Evolutionary conservation across 768 basidiomycete species (phyloP).

Genomic region (Tephrocybe rancida): DNA sequence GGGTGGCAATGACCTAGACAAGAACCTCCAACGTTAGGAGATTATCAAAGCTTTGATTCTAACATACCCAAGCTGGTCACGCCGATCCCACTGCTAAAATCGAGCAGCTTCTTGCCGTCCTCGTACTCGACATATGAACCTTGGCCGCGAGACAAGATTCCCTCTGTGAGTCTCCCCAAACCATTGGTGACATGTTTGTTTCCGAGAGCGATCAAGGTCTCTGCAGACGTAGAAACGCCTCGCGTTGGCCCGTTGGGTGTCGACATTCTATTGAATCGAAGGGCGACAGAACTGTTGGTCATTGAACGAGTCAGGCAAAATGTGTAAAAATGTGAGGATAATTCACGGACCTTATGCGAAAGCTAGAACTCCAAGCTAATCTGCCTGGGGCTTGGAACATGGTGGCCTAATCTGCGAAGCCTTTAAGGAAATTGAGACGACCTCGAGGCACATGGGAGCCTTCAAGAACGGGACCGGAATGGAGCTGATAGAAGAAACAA

Average conservation of each 20-base stretch:
- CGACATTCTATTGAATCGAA: constrained; percentile 1
- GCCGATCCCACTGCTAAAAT: constrained; percentile 89
- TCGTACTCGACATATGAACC: constrained; percentile 76
- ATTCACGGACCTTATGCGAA: neutral
- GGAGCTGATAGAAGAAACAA: neutral
- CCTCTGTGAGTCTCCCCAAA: constrained; percentile 47
- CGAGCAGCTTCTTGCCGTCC: constrained; percentile 74
- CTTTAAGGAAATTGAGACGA: neutral
- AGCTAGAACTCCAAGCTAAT: neutral
- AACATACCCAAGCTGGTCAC: constrained; percentile 77
- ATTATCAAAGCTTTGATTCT: neutral
- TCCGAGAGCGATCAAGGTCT: constrained; percentile 39
- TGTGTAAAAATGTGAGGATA: neutral
- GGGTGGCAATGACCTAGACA: constrained; percentile 83
- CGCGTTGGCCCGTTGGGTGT: constrained; percentile 4
- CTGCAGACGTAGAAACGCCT: constrained; percentile 10
- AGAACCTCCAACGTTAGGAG: neutral
- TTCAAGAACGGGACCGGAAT: neutral
- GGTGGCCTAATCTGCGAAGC: neutral
- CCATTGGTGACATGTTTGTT: constrained; percentile 49
- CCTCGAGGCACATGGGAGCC: neutral
- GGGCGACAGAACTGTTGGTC: neutral
- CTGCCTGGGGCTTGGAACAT: constrained; percentile 7
- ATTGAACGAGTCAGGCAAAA: neutral
- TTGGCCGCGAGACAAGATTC: constrained; percentile 65